phyloP scores from a whole-genome alignment of 2,329 filamentous ascomycete genomes.

The Sclerotinia nivalis region DNA sequence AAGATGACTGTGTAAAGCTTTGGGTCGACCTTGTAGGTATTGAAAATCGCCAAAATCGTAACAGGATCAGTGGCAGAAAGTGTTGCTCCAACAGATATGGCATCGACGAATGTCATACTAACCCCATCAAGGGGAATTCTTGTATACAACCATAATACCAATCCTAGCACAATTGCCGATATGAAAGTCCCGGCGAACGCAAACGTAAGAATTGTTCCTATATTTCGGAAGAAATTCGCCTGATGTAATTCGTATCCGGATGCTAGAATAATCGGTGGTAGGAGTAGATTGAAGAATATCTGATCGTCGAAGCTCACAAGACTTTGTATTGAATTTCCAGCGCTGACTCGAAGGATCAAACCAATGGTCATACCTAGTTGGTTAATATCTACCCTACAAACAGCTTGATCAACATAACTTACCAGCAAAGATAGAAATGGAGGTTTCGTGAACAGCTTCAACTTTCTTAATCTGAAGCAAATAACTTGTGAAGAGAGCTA shows the following conservation, averaged over 20 bases:
- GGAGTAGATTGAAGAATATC: constrained; percentile 98
- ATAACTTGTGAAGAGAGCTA: constrained; percentile 95
- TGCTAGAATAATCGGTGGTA: constrained; percentile 97
- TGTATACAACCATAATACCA: constrained; percentile 87
- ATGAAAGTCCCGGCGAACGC: constrained; percentile 97
- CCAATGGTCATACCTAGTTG: constrained; percentile 87
- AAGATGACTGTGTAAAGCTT: constrained; percentile 99
- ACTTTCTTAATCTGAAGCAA: constrained; percentile 95
- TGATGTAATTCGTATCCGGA: constrained; percentile 98
- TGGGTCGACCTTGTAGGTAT: constrained; percentile 97
- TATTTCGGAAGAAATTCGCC: constrained; percentile 98
- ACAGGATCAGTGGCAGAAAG: constrained; percentile 96
- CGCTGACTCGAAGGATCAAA: constrained; percentile 78
- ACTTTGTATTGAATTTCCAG: constrained; percentile 80
- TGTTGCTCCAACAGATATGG: constrained; percentile 93
- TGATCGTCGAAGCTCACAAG: constrained; percentile 97
- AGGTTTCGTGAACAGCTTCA: constrained; percentile 95
- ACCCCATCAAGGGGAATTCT: constrained; percentile 82
- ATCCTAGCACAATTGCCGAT: constrained; percentile 88
- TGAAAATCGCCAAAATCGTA: constrained; percentile 98
- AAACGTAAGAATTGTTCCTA: constrained; percentile 95
- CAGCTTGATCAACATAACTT: constrained; percentile 7
- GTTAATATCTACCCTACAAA: background rate
- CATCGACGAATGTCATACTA: constrained; percentile 88
- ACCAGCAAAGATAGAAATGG: constrained; percentile 97